These are phyloP conservation scores for Curvularia verruculosa DNA, from an alignment of 2,329 filamentous ascomycete species.

Conservation along the genomic window DNA sequence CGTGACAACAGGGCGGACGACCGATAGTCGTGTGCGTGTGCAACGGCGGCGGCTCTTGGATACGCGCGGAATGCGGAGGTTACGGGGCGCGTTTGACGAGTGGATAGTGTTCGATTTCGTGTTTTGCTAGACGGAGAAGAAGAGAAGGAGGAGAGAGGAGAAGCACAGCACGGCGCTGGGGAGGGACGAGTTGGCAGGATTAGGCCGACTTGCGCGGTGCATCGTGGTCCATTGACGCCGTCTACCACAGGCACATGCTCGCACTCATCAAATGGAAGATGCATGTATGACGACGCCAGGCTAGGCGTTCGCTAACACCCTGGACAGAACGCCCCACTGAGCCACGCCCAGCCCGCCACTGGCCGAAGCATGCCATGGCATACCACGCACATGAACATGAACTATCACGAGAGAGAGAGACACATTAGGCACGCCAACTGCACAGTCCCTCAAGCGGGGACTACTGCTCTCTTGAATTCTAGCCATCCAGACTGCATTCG, in stretches of 20 bases:
- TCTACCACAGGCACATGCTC: constrained; percentile 4
- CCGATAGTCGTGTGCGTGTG: not conserved
- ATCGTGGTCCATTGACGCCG: constrained; percentile 7
- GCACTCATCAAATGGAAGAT: constrained; percentile 9
- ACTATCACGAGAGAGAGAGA: constrained; percentile 1
- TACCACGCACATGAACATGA: not conserved
- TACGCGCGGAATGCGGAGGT: constrained; percentile 6
- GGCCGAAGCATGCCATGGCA: not conserved
- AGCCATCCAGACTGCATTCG: constrained; percentile 7
- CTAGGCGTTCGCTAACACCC: constrained; percentile 13
- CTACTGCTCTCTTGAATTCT: constrained; percentile 1
- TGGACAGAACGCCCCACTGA: not conserved
- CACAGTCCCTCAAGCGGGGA: not conserved
- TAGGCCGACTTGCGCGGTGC: constrained; percentile 9
- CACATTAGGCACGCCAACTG: not conserved
- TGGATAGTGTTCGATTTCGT: not conserved
- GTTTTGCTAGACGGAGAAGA: not conserved
- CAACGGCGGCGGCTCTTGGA: constrained; percentile 2
- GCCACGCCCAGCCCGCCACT: constrained; percentile 1
- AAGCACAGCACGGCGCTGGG: not conserved
- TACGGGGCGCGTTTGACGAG: constrained; percentile 7
- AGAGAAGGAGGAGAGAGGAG: not conserved
- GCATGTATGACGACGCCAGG: constrained; percentile 20
- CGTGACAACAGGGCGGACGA: constrained; percentile 5
- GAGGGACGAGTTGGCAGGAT: constrained; percentile 1